phyloP scores from a whole-genome alignment of 2,329 filamentous ascomycete genomes.

The Botrytis elliptica region DNA sequence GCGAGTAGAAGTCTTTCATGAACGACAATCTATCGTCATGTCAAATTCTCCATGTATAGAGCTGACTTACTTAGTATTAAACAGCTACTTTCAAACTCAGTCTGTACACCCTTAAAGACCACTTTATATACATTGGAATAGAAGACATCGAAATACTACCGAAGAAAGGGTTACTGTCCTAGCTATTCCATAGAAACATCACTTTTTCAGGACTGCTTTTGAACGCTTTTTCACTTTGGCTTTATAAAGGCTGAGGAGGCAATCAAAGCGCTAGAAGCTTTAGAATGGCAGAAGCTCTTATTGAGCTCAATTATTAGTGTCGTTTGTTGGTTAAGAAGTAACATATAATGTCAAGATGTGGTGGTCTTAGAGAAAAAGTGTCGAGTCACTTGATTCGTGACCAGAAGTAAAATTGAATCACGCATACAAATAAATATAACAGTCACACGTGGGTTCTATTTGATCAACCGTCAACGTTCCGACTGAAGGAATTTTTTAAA shows the following conservation, averaged over 20 bases:
- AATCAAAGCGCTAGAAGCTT: neutral
- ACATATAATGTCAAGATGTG: no score
- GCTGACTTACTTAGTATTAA: neutral
- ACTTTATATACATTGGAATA: neutral
- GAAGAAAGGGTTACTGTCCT: neutral
- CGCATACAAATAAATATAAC: no score
- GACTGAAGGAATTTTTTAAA: no score
- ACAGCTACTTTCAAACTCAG: neutral
- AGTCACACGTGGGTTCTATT: neutral
- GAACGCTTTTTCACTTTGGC: neutral
- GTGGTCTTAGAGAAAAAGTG: no score
- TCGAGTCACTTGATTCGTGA: neutral
- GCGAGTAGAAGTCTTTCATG: neutral
- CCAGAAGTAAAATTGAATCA: neutral
- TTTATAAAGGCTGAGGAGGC: neutral
- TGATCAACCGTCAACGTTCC: no score
- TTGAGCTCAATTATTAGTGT: neutral
- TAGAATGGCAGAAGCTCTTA: neutral
- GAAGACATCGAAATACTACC: neutral
- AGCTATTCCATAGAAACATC: neutral
- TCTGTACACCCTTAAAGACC: neutral
- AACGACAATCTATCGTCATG: neutral
- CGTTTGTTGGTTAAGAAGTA: neutral
- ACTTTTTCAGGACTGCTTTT: neutral
- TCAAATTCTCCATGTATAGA: neutral